These are phyloP conservation scores for Brasenia schreberi DNA, from an alignment of 164 flowering plant species.

Conservation along the genomic window DNA sequence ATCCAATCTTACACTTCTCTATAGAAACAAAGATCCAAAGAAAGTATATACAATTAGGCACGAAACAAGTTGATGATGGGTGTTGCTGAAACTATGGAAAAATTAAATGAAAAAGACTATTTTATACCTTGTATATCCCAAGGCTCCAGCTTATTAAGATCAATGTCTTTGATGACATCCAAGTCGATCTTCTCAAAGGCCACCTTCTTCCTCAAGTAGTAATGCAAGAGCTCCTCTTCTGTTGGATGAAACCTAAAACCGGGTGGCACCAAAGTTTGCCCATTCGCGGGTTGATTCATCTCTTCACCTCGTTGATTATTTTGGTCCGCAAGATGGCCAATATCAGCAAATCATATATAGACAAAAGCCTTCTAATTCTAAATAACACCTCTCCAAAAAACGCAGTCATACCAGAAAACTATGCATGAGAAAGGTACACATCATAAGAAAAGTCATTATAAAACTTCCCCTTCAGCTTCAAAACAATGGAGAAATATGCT, in stretches of 20 bases:
- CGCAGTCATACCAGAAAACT: neutral
- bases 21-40: neutral
- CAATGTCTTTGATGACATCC: slow-evolving; percentile 14
- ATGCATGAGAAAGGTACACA: neutral
- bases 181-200: slow-evolving; percentile 11
- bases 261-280: slow-evolving; percentile 7
- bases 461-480: too few relatives aligned
- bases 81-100: neutral
- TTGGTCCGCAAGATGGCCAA: neutral
- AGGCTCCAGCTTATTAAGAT: slow-evolving; percentile 15
- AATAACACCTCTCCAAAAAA: neutral
- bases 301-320: neutral
- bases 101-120: neutral
- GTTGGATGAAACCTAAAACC: slow-evolving; percentile 19
- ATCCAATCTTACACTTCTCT: slow-evolving; percentile 61
- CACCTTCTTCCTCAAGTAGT: slow-evolving; percentile 15
- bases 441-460: neutral
- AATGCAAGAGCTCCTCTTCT: slow-evolving; percentile 14
- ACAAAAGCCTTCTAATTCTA: neutral
- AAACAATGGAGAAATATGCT: too few relatives aligned
- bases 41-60: neutral
- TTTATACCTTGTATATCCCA: slow-evolving; percentile 15
- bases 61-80: neutral
- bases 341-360: neutral
- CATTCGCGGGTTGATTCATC: slow-evolving; percentile 1